Conservation (phyloP, 257 asterid genomes). For the Mentha longifolia region DNA sequence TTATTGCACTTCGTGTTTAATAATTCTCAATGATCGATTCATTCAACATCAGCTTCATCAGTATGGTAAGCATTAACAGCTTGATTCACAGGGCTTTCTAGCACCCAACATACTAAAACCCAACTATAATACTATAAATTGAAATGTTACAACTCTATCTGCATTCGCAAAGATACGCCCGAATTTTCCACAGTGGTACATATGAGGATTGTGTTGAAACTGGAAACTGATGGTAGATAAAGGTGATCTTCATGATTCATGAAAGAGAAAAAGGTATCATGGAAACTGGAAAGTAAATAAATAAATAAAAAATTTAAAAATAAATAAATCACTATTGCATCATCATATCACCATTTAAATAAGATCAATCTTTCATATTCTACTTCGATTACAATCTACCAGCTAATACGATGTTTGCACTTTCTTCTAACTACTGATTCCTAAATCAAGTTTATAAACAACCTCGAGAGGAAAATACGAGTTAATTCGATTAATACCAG, state of each 20-base stretch:
- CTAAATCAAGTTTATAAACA: background rate
- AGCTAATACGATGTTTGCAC: background rate
- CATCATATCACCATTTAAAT: background rate
- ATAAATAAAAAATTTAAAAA: too few relatives aligned
- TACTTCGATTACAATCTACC: background rate
- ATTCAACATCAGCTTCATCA: constrained; percentile 4
- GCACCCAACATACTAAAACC: constrained; percentile 14
- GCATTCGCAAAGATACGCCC: constrained; percentile 3
- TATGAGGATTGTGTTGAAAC: background rate
- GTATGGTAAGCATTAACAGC: constrained; percentile 6
- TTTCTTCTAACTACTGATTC: background rate
- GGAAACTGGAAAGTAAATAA: background rate
- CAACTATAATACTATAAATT: constrained; percentile 8
- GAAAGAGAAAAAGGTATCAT: background rate
- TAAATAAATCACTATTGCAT: background rate
- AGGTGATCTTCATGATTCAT: background rate
- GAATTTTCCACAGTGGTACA: background rate
- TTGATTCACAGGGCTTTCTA: constrained; percentile 17
- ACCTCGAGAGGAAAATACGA: constrained; percentile 1
- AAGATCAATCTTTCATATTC: background rate
- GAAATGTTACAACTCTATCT: background rate
- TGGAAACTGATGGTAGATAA: background rate
- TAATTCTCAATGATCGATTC: background rate
- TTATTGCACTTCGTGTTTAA: background rate
- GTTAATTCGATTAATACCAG: constrained; percentile 8